These are phyloP conservation scores for Micractinium conductrix DNA, from an alignment of 139 green algal genomes.

Conservation along the genomic window DNA sequence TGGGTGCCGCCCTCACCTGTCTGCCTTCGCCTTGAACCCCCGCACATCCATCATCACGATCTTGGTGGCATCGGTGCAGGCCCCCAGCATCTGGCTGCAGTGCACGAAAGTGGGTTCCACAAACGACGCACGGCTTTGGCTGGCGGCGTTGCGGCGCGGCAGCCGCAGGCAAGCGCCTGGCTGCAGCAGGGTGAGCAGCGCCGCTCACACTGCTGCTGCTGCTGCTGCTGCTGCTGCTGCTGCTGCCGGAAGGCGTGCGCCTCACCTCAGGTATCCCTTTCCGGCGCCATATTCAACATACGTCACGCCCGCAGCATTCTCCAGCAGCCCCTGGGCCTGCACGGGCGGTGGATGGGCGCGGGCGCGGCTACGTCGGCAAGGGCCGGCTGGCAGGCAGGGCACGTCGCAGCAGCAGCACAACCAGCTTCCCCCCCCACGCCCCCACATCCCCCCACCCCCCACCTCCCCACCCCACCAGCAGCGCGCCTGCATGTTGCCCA, in stretches of 20 bases:
- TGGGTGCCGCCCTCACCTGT: slow-evolving; percentile 35
- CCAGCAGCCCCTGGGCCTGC: slow-evolving; percentile 31
- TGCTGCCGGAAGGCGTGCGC: neutral
- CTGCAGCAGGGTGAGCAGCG: neutral
- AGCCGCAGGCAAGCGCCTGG: neutral
- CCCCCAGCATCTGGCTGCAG: slow-evolving; percentile 14
- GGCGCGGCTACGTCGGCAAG: no score
- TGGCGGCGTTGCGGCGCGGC: no score
- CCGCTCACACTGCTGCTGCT: neutral
- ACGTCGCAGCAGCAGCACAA: neutral
- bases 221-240: neutral
- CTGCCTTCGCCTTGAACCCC: slow-evolving; percentile 52
- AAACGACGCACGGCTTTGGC: neutral
- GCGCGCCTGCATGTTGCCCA: slow-evolving; percentile 52
- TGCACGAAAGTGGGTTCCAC: neutral
- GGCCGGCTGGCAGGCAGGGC: neutral
- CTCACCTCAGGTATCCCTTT: slow-evolving; percentile 70
- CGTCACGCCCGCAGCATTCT: neutral
- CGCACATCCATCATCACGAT: slow-evolving; percentile 53
- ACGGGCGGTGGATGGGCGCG: neutral
- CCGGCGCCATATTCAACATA: slow-evolving; percentile 79
- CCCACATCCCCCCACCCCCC: neutral
- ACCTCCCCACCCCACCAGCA: neutral
- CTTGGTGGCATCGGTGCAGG: neutral
- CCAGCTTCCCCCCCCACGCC: no score